A percentile compares a stretch with the other conserved stretches of the same genome.
Conservation (phyloP, 192 early-diverging fungal genomes). For the Linnemannia hyalina region DNA sequence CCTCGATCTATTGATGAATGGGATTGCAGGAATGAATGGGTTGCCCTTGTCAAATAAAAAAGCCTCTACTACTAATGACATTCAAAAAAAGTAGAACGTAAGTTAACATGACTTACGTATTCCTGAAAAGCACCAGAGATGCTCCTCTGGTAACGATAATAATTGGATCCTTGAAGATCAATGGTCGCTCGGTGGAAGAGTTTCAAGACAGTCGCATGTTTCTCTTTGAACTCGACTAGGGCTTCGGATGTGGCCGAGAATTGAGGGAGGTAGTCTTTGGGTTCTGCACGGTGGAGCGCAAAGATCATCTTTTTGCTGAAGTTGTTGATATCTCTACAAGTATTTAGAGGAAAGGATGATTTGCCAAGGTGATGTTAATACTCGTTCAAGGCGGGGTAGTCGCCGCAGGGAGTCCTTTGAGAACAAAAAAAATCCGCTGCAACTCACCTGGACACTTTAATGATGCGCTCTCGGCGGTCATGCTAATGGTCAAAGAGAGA, state of each 20-base stretch:
- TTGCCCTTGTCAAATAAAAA: not conserved
- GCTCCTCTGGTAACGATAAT: constrained; percentile 49
- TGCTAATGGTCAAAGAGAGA: constrained; percentile 14
- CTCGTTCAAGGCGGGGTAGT: not conserved
- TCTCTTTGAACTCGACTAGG: constrained; percentile 39
- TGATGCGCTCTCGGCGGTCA: constrained; percentile 43
- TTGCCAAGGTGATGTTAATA: not conserved
- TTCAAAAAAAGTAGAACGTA: not conserved
- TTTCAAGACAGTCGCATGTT: constrained; percentile 43
- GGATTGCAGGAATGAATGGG: not conserved
- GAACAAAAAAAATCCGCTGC: not conserved
- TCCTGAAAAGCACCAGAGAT: constrained; percentile 50
- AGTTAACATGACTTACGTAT: constrained; percentile 35
- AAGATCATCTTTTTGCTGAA: constrained; percentile 57
- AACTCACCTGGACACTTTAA: constrained; percentile 50
- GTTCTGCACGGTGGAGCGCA: constrained; percentile 48
- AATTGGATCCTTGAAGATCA: constrained; percentile 49
- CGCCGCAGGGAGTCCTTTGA: not conserved
- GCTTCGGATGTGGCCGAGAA: constrained; percentile 28
- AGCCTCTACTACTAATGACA: not conserved
- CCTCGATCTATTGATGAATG: constrained; percentile 32
- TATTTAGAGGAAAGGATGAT: too few species aligned
- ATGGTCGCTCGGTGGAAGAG: constrained; percentile 41
- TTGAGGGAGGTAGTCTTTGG: constrained; percentile 44
- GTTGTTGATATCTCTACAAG: constrained; percentile 44